Conservation (phyloP, 2,329 filamentous ascomycete genomes). For the Daldinia eschscholtzii region DNA sequence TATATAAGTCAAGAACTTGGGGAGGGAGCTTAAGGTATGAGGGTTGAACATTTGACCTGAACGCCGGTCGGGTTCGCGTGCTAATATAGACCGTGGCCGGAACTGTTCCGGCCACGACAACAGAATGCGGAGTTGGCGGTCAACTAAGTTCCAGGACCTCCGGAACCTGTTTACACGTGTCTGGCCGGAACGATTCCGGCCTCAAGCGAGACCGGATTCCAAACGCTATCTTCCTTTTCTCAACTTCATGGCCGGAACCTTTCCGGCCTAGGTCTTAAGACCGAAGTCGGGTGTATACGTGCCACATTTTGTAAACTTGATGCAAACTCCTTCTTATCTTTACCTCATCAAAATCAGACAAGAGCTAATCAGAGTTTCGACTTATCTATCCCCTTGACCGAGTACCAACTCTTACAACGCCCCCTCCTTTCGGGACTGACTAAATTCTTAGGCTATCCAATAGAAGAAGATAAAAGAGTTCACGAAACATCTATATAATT, state of each 20-base stretch:
- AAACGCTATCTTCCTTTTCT: slow-evolving; percentile 37
- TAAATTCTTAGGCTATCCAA: too few species aligned
- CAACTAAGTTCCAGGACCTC: slow-evolving; percentile 38
- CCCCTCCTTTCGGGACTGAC: too few species aligned
- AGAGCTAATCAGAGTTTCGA: background rate
- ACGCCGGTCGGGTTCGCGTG: slow-evolving; percentile 14
- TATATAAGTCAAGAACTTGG: background rate
- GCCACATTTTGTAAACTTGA: background rate
- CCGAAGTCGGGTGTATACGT: slow-evolving; percentile 31
- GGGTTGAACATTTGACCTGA: slow-evolving; percentile 10
- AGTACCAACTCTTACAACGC: too few species aligned
- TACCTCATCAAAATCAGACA: background rate
- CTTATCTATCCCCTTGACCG: too few species aligned
- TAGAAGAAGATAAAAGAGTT: too few species aligned
- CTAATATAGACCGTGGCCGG: slow-evolving; percentile 45
- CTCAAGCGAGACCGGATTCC: slow-evolving; percentile 32
- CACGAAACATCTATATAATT: background rate
- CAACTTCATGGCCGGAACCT: slow-evolving; percentile 53
- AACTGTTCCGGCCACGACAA: slow-evolving; percentile 40
- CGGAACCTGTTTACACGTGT: slow-evolving; percentile 22
- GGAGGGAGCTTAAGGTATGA: slow-evolving; percentile 9
- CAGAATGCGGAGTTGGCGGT: slow-evolving; percentile 22
- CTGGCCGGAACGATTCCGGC: slow-evolving; percentile 40
- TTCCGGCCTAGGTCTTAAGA: slow-evolving; percentile 50
- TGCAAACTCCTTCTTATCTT: slow-evolving; percentile 1